phyloP scores from a whole-genome alignment of 768 basidiomycete genomes.

The Amanita jacksonii region DNA sequence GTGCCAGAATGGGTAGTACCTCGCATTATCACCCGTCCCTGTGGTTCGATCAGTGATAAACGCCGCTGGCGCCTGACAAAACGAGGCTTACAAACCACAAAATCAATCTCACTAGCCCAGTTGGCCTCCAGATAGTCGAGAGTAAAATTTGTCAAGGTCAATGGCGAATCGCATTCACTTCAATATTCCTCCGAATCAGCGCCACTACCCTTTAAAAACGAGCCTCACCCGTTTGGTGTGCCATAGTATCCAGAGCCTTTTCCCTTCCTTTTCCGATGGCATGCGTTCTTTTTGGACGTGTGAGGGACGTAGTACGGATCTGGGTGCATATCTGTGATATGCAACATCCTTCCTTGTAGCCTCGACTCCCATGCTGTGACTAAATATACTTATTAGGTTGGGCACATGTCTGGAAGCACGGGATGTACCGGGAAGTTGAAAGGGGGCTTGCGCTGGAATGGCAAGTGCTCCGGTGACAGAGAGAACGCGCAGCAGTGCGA shows the following conservation, averaged over 20 bases:
- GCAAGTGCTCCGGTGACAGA: not conserved
- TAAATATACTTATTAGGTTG: too few species aligned
- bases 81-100: slow-evolving; percentile 64
- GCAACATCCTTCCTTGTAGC: slow-evolving; percentile 51
- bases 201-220: too few species aligned
- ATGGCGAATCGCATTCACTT: slow-evolving; percentile 77
- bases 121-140: slow-evolving; percentile 71
- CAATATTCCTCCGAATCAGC: not conserved
- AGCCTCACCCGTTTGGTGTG: slow-evolving; percentile 56
- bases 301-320: slow-evolving; percentile 53
- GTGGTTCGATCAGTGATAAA: slow-evolving; percentile 2
- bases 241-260: slow-evolving; percentile 56
- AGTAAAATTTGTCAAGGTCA: slow-evolving; percentile 70
- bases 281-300: slow-evolving; percentile 49
- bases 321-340: slow-evolving; percentile 81
- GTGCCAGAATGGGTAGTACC: slow-evolving; percentile 29
- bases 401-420: too few species aligned
- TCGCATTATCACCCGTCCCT: slow-evolving; percentile 77
- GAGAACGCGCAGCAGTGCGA: not conserved
- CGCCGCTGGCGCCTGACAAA: slow-evolving; percentile 1
- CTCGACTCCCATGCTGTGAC: too few species aligned
- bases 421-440: too few species aligned
- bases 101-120: slow-evolving; percentile 82
- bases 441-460: not conserved
- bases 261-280: slow-evolving; percentile 57